phyloP scores from a whole-genome alignment of 2,329 filamentous ascomycete genomes.

The Ceratocystis huliohia region DNA sequence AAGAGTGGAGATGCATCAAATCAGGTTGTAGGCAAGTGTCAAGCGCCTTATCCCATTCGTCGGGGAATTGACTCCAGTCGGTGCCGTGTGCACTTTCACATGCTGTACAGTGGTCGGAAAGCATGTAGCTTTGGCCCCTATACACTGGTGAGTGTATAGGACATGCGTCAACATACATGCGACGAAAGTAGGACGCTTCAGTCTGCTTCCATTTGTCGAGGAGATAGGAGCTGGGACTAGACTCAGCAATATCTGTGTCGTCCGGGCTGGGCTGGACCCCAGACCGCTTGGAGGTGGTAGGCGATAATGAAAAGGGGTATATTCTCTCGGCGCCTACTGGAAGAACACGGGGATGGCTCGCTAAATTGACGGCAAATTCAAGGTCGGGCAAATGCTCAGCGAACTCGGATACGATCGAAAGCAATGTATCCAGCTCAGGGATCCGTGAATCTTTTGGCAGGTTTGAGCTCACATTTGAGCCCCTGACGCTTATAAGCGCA shows the following conservation, averaged over 20 bases:
- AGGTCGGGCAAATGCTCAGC: slow-evolving; percentile 64
- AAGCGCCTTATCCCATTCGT: slow-evolving; percentile 51
- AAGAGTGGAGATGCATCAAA: slow-evolving; percentile 55
- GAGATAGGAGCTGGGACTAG: not conserved
- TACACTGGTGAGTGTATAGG: slow-evolving; percentile 43
- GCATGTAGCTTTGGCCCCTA: slow-evolving; percentile 8
- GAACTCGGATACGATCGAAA: slow-evolving; percentile 60
- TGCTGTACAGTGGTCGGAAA: slow-evolving; percentile 13
- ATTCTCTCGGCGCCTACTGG: slow-evolving; percentile 10
- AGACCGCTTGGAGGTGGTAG: not conserved
- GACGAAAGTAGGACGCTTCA: slow-evolving; percentile 27
- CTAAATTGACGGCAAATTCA: slow-evolving; percentile 71
- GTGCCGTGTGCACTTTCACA: slow-evolving; percentile 37
- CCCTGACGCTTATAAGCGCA: slow-evolving; percentile 44
- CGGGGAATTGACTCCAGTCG: slow-evolving; percentile 47
- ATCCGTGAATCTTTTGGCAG: slow-evolving; percentile 26
- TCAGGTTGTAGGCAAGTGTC: slow-evolving; percentile 69
- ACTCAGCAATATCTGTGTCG: not conserved
- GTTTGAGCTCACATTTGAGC: slow-evolving; percentile 41
- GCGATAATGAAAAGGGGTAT: not conserved
- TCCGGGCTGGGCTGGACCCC: no score
- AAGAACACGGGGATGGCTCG: slow-evolving; percentile 61
- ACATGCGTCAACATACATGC: slow-evolving; percentile 42
- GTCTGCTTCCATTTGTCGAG: slow-evolving; percentile 13
- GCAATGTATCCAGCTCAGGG: slow-evolving; percentile 33